Base-by-base conservation (phyloP, 139 green algal species). In the Volvox reticuliferus region DNA sequence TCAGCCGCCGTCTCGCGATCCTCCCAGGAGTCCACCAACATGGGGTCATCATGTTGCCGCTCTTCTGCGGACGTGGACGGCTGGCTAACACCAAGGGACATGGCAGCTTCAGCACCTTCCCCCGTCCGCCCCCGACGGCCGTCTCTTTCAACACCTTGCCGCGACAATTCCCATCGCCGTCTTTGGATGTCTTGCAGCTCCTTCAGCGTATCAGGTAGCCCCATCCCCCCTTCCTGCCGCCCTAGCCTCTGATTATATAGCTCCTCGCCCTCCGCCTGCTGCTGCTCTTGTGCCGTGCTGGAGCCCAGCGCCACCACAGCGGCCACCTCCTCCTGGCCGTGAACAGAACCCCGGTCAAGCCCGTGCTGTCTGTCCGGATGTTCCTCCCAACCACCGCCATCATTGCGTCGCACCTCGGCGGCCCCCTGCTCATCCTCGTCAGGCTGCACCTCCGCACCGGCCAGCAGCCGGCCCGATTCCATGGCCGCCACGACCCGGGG, bases 401-500 rank as follows among this genome's bases (percentile, higher is more conserved):
- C 85, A 19, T 30, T 73, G 12, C 36, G 12, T 36, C 79, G 55
- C 24, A 62, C 26, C 71, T 12, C n/a, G 61, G 77, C 22, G 37
- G 16, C 84, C n/a, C 50, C 28, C 44, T 78, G 19, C 55, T 30
- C 61, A 62, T 17, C 24, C 81, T 87, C 61, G 32, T 61, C 79
- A 55, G 12, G 24, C 14, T 67, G 22, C 22, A 80, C 76, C 20
- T 50, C 77, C 32, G 18, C 35, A 65, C 65, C 65, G 67, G 35
- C 22, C 61, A 76, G 14, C 69, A 89, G 85, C 1, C 85, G 37
- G n/a, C 85, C 69, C 69, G 69, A 82, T 36, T 82, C 69, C 85
- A 89, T 89, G 85, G 77, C 90, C 20, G 90, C 21, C 35, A 91
- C 44, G 35, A 93, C 76, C 1, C 73, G 50, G 33, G 93, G 67